phyloP scores from a whole-genome alignment of 2,329 filamentous ascomycete genomes.

The Orbilia blumenaviensis region DNA sequence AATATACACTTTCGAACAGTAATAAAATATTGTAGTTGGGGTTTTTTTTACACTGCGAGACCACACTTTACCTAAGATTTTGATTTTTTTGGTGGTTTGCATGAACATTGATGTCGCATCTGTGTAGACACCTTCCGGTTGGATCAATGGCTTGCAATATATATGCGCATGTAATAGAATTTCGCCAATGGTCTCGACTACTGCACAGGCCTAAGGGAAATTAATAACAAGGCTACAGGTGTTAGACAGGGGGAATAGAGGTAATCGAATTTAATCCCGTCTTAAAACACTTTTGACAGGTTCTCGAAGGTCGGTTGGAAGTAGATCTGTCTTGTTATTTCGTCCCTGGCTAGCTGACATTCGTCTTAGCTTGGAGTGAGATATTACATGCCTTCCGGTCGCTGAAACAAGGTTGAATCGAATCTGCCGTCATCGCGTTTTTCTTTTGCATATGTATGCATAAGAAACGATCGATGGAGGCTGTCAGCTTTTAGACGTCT shows the following conservation, averaged over 20 bases:
- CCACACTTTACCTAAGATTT: no score
- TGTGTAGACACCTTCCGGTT: background rate
- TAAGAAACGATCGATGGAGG: constrained; percentile 24
- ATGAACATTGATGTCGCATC: background rate
- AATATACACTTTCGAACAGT: background rate
- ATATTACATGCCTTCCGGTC: background rate
- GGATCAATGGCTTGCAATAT: background rate
- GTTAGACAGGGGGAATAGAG: background rate
- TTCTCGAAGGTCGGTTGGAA: constrained; percentile 18
- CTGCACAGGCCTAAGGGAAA: no score
- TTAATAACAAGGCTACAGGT: no score
- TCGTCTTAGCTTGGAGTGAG: background rate
- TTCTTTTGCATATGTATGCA: constrained; percentile 26
- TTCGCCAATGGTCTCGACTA: no score
- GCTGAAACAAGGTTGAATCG: constrained; percentile 24
- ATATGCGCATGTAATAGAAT: no score
- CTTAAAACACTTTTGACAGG: background rate
- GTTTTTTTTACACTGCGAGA: no score
- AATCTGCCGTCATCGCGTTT: constrained; percentile 39
- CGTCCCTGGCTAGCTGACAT: background rate
- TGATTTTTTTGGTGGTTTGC: no score
- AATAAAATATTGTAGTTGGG: background rate
- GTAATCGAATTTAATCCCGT: background rate
- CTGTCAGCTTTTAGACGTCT: constrained; percentile 1
- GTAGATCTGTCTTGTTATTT: background rate